A percentile compares a stretch with the other conserved stretches of the same genome.
Conservation (phyloP, 306 rosid genomes). For the Cyamopsis tetragonoloba region DNA sequence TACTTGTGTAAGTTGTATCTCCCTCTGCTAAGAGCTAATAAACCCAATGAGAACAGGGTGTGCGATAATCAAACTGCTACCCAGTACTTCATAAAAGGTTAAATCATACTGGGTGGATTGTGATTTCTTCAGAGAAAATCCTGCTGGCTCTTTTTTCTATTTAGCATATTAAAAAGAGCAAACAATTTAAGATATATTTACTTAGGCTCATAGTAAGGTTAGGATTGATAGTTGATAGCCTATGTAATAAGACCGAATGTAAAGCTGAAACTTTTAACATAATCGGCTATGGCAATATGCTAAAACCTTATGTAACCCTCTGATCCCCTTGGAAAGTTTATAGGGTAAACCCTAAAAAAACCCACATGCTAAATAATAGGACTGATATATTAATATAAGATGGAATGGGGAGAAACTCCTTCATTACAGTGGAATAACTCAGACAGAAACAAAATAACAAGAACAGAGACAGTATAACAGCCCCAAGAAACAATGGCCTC, state of each 20-base stretch:
- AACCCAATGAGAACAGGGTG: not conserved
- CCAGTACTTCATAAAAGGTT: not conserved
- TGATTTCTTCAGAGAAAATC: not conserved
- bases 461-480: too few species aligned
- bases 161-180: not conserved
- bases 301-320: not conserved
- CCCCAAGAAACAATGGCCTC: too few species aligned
- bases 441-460: too few species aligned
- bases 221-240: not conserved
- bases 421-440: too few species aligned
- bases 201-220: not conserved
- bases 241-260: not conserved
- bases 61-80: not conserved
- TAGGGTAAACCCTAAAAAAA: not conserved
- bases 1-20: not conserved
- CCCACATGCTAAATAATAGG: too few species aligned
- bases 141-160: not conserved
- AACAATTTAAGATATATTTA: not conserved
- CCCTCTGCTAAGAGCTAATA: conserved; percentile 19
- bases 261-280: not conserved
- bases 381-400: too few species aligned
- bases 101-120: not conserved
- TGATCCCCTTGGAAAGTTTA: not conserved
- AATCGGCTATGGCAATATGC: not conserved
- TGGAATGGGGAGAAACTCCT: too few species aligned